Base-by-base conservation (phyloP, 495 filamentous ascomycete species). In the Cercophora newfieldiana region DNA sequence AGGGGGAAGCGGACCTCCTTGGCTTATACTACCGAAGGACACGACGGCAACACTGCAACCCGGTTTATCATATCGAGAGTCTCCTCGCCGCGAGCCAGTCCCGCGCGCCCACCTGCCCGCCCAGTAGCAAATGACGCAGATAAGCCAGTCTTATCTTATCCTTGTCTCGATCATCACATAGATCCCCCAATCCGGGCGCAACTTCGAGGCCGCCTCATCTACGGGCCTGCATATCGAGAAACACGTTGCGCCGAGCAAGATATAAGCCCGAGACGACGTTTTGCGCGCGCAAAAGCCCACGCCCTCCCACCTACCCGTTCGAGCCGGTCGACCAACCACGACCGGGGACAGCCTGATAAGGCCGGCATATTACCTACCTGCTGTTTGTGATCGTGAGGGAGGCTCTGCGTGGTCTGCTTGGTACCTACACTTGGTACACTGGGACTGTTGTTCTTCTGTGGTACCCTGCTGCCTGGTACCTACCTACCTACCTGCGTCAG, bases 141-240 rank as follows among this genome's bases (percentile, higher is more conserved):
- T 80, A 81, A 80, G 73, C 77, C 75, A 76, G 70, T 71, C 80
- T 81, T 81, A 83, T 83, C 81, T 83, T 56, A 79, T 80, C 68
- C 77, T 83, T 59, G 81, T 70, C 67, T 81, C 81, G 57, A 76
- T 82, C 72, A 70, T 82, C 71, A 83, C 81, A 69, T 83, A 82
- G 72, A 72, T 69, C 68, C 63, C 68, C 72, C 66, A 63, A 69
- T 65, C 68, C 59, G 51, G 58, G 21, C 49, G 33, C 60, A 53
- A 63, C 55, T 63, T 63, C 69, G 58, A 29, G 54, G 47, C 66
- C 65, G 64, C 66, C 62, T 70, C 65, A 64, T 66, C 68, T 66
- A 59, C 65, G 19, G 37, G 47, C 59, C 59, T 67, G 64, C 71
- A 71, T 68, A 65, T 50, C 48, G 21, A 5, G 18, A 18, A 44